Evolutionary conservation across 2,329 filamentous ascomycete genomes (phyloP).

Genomic region (Trichoderma aggressivum): DNA sequence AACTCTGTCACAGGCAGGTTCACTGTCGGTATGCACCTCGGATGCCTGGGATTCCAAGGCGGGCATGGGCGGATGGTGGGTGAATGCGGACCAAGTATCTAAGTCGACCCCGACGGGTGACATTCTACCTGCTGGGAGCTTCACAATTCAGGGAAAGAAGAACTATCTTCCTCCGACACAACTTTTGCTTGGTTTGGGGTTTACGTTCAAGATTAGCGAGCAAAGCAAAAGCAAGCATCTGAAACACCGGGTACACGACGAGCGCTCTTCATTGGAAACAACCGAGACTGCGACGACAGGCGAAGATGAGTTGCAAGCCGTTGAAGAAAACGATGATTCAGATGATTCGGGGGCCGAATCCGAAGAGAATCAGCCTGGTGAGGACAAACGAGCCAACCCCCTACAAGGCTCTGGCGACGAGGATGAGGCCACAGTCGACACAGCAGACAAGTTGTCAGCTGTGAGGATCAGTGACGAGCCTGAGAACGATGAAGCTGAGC

Average conservation of each 20-base stretch:
- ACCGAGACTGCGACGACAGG: slow-evolving; percentile 18
- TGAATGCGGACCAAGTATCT: slow-evolving; percentile 81
- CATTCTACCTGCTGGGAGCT: slow-evolving; percentile 72
- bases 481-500: neutral
- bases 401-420: slow-evolving; percentile 32
- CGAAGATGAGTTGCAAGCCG: slow-evolving; percentile 24
- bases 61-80: slow-evolving; percentile 95
- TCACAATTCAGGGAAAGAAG: slow-evolving; percentile 81
- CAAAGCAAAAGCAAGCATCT: slow-evolving; percentile 78
- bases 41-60: slow-evolving; percentile 96
- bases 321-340: slow-evolving; percentile 27
- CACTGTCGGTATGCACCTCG: slow-evolving; percentile 78
- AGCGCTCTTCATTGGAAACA: slow-evolving; percentile 20
- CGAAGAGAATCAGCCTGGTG: slow-evolving; percentile 32
- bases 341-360: slow-evolving; percentile 32
- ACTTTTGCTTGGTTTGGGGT: slow-evolving; percentile 79
- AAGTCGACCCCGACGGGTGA: slow-evolving; percentile 80
- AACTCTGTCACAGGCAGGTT: slow-evolving; percentile 86
- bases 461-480: slow-evolving; percentile 25
- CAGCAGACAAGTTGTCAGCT: slow-evolving; percentile 26
- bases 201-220: slow-evolving; percentile 85
- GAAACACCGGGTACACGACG: slow-evolving; percentile 54
- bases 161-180: slow-evolving; percentile 87
- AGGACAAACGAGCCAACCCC: slow-evolving; percentile 36
- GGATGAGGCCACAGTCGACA: slow-evolving; percentile 29